These are phyloP conservation scores for Penicillium frequentans DNA, from an alignment of 2,329 filamentous ascomycete species.

Conservation along the genomic window DNA sequence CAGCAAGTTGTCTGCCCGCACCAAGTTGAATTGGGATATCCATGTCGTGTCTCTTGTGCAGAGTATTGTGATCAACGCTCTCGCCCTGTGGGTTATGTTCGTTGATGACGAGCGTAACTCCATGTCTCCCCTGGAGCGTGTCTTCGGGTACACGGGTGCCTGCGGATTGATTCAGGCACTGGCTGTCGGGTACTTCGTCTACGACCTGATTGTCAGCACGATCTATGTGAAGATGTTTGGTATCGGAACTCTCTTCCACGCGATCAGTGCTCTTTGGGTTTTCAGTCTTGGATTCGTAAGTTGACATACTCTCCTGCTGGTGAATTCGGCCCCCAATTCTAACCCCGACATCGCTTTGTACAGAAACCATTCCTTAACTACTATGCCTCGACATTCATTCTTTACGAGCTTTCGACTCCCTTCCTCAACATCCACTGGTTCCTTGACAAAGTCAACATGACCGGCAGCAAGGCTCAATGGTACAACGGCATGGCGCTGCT, in stretches of 20 bases:
- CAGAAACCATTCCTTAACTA: slow-evolving; percentile 66
- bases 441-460: slow-evolving; percentile 66
- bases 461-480: slow-evolving; percentile 60
- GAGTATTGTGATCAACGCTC: slow-evolving; percentile 54
- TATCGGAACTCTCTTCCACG: slow-evolving; percentile 62
- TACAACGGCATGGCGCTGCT: slow-evolving; percentile 64
- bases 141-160: slow-evolving; percentile 63
- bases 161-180: slow-evolving; percentile 60
- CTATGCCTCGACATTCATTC: slow-evolving; percentile 65
- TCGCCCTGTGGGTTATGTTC: slow-evolving; percentile 60
- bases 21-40: slow-evolving; percentile 65
- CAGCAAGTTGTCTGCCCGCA: slow-evolving; percentile 53
- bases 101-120: slow-evolving; percentile 55
- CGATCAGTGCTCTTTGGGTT: slow-evolving; percentile 60
- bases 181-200: slow-evolving; percentile 64
- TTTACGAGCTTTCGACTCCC: slow-evolving; percentile 66
- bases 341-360: neutral
- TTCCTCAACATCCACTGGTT: slow-evolving; percentile 72
- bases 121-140: slow-evolving; percentile 54
- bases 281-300: slow-evolving; percentile 65
- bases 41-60: slow-evolving; percentile 65
- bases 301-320: slow-evolving; percentile 18
- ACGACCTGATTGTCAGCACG: slow-evolving; percentile 60
- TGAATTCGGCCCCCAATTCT: neutral
- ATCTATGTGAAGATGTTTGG: slow-evolving; percentile 60